Conservation (phyloP, 1,284 basidiomycete species). For the Phaffia rhodozyma region DNA sequence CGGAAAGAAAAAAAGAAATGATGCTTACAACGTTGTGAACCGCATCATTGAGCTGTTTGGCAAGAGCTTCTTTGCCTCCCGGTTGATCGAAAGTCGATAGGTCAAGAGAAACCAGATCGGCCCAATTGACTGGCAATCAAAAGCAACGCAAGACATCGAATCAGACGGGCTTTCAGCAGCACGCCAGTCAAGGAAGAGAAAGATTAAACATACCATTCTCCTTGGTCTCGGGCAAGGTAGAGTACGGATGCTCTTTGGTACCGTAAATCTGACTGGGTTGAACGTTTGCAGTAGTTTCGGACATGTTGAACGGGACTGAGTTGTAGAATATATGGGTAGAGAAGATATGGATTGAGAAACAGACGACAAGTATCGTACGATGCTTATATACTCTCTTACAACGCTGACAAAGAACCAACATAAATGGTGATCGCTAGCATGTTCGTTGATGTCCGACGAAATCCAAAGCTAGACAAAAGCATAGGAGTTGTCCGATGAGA, state of each 20-base stretch:
- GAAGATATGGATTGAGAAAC: no score
- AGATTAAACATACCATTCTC: not conserved
- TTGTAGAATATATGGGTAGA: not conserved
- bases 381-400: no score
- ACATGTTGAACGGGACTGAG: no score
- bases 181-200: no score
- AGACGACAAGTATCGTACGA: no score
- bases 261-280: slow-evolving; percentile 6
- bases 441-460: no score
- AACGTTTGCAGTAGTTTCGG: no score
- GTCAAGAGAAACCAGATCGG: slow-evolving; percentile 13
- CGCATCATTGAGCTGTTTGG: slow-evolving; percentile 8
- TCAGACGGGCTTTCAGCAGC: not conserved
- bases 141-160: not conserved
- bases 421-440: no score
- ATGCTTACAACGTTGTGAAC: slow-evolving; percentile 6
- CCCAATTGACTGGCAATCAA: not conserved
- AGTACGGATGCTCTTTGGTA: slow-evolving; percentile 13
- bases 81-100: slow-evolving; percentile 12
- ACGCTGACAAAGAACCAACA: no score
- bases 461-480: no score
- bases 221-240: slow-evolving; percentile 2
- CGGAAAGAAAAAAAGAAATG: slow-evolving; percentile 3
- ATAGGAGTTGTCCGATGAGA: no score
- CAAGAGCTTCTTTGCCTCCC: slow-evolving; percentile 7